A percentile compares a stretch with the other conserved stretches of the same genome.
These are phyloP conservation scores for Wickerhamomyces kurtzmanii DNA, from an alignment of 805 yeast genomes.

Conservation along the genomic window DNA sequence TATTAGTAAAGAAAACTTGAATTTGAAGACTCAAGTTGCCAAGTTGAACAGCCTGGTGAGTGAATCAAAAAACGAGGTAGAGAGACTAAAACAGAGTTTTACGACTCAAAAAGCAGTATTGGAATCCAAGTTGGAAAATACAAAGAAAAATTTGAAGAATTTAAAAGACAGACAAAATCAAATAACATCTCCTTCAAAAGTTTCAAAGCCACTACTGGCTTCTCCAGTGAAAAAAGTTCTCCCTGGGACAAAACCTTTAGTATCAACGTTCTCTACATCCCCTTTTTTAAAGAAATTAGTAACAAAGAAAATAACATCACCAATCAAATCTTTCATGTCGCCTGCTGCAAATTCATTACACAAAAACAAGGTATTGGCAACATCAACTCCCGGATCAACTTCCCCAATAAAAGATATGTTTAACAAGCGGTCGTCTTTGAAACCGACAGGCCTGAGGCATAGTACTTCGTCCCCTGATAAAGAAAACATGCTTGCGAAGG, in stretches of 20 bases:
- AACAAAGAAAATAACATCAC: slow-evolving; percentile 1
- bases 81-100: slow-evolving; percentile 19
- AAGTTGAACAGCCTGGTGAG: slow-evolving; percentile 22
- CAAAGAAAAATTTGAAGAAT: slow-evolving; percentile 19
- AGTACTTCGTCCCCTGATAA: background rate
- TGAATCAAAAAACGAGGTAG: slow-evolving; percentile 18
- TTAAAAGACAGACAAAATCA: slow-evolving; percentile 11
- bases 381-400: slow-evolving; percentile 17
- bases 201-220: slow-evolving; percentile 1
- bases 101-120: slow-evolving; percentile 21
- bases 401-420: slow-evolving; percentile 13
- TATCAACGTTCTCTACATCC: slow-evolving; percentile 10
- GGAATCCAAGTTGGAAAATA: slow-evolving; percentile 23
- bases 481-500: slow-evolving; percentile 2
- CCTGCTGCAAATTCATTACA: slow-evolving; percentile 7
- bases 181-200: slow-evolving; percentile 3
- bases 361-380: slow-evolving; percentile 9
- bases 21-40: slow-evolving; percentile 23
- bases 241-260: slow-evolving; percentile 4
- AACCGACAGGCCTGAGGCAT: slow-evolving; percentile 15
- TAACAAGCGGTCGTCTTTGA: slow-evolving; percentile 3
- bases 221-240: slow-evolving; percentile 8
- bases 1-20: slow-evolving; percentile 19
- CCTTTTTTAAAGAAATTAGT: slow-evolving; percentile 11
- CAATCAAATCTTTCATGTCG: slow-evolving; percentile 4